Base-by-base conservation (phyloP, 2,329 filamentous ascomycete species). In the Leptosphaerulina australis region DNA sequence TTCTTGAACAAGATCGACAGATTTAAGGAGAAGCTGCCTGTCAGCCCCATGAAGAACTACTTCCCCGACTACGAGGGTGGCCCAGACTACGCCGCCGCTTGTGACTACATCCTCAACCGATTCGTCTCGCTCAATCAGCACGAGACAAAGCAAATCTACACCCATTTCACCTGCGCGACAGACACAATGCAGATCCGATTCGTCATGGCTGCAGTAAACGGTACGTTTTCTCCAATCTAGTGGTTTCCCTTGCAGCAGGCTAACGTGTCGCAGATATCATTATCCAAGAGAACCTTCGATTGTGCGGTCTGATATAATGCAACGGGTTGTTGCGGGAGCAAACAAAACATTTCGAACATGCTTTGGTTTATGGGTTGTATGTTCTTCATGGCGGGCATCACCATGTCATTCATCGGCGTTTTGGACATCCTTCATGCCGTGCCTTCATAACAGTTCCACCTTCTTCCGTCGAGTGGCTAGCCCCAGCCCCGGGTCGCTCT, bases 81-180 rank as follows among this genome's bases (percentile, higher is more conserved):
- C 64, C 88, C 96, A 64, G 93, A 99, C 77, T 99, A 99, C 71
- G 87, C 88, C 30, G 88, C 91, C 41, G 94, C 94, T 28, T 99
- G 94, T 79, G 93, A 99, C 76, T 99, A 99, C 79, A 97, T 99
- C 69, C 84, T 99, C 56, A 97, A 97, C 83, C 86, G 94, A 72
- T 99, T 99, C 77, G 94, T 97, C 68, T 94, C 90, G 73, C 81
- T 99, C 73, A 99, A 99, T 80, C 94, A 97, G 78, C 93, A 97
- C 74, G 94, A 97, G 81, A 96, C 91, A 46, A 99, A 99, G 83
- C 94, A 99, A 76, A 97, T 99, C 75, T 99, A 99, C 82, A 99
- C 94, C 52, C 94, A 97, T 77, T 99, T 99, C 79, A 99, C 94
- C 40, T 97, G 94, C 74, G 94, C 94, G 55, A 99, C 94, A 38